phyloP scores from a whole-genome alignment of 2,329 filamentous ascomycete species.

The Aspergillus sp. region DNA sequence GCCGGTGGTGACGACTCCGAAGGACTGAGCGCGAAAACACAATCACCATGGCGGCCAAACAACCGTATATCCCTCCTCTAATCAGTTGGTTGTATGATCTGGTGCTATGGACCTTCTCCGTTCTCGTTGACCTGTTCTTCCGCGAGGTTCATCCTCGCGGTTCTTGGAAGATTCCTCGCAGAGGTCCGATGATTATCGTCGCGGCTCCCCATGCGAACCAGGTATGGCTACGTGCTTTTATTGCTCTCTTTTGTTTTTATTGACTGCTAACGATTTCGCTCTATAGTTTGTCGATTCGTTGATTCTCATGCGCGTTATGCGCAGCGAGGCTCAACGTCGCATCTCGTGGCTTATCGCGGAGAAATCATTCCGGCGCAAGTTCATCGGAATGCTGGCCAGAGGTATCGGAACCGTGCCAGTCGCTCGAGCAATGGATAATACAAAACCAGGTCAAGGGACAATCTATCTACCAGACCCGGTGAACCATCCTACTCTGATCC shows the following conservation, averaged over 20 bases:
- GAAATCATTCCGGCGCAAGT: slow-evolving; percentile 83
- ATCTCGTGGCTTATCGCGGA: slow-evolving; percentile 91
- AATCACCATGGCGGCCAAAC: slow-evolving; percentile 28
- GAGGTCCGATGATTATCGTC: slow-evolving; percentile 87
- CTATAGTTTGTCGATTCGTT: slow-evolving; percentile 86
- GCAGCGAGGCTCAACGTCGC: slow-evolving; percentile 77
- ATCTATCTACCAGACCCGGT: slow-evolving; percentile 87
- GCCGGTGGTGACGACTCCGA: too few species aligned
- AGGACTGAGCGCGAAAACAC: too few species aligned
- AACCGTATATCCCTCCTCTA: slow-evolving; percentile 37
- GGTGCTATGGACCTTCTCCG: slow-evolving; percentile 45
- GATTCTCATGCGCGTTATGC: slow-evolving; percentile 83
- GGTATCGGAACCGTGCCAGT: slow-evolving; percentile 89
- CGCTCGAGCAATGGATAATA: slow-evolving; percentile 79
- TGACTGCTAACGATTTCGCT: slow-evolving; percentile 5
- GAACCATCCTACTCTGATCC: slow-evolving; percentile 73
- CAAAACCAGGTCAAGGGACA: slow-evolving; percentile 69
- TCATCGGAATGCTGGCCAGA: slow-evolving; percentile 80
- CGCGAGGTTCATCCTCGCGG: slow-evolving; percentile 92
- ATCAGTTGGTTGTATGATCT: slow-evolving; percentile 46
- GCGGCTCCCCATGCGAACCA: slow-evolving; percentile 96
- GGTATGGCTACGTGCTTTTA: slow-evolving; percentile 42
- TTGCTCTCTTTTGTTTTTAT: background rate
- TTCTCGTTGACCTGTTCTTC: slow-evolving; percentile 95
- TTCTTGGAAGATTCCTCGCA: slow-evolving; percentile 86